phyloP scores from a whole-genome alignment of 352 stramenopile species.

The Globisporangium uncinulatum region DNA sequence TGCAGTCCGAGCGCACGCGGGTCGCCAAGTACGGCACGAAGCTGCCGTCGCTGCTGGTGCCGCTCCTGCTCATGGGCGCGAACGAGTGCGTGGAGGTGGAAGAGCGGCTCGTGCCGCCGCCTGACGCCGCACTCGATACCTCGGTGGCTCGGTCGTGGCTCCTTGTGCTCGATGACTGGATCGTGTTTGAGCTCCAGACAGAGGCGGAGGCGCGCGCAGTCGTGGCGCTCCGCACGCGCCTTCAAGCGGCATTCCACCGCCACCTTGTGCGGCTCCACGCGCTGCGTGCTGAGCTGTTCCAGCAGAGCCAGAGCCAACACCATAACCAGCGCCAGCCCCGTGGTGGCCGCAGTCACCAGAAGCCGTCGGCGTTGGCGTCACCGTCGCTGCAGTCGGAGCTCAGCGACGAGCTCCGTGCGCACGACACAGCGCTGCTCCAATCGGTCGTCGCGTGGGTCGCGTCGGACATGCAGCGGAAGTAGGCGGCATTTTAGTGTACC shows the following conservation, averaged over 20 bases:
- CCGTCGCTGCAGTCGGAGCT: neutral
- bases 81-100: slow-evolving; percentile 20
- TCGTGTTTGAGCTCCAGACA: slow-evolving; percentile 52
- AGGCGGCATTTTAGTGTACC: neutral
- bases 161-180: slow-evolving; percentile 70
- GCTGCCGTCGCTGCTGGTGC: slow-evolving; percentile 47
- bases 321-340: neutral
- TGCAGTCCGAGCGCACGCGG: slow-evolving; percentile 64
- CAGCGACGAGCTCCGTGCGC: slow-evolving; percentile 20
- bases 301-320: slow-evolving; percentile 1
- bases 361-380: neutral
- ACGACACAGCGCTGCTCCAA: slow-evolving; percentile 51
- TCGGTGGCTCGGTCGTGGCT: slow-evolving; percentile 26
- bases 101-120: slow-evolving; percentile 22
- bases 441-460: slow-evolving; percentile 47
- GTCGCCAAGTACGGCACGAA: slow-evolving; percentile 70
- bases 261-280: slow-evolving; percentile 60
- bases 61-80: slow-evolving; percentile 60
- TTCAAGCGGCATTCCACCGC: slow-evolving; percentile 56
- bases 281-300: slow-evolving; percentile 17
- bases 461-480: slow-evolving; percentile 28
- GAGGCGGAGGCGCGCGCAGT: slow-evolving; percentile 41
- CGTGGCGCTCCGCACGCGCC: slow-evolving; percentile 42
- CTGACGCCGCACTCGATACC: slow-evolving; percentile 22
- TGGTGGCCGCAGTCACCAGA: neutral